phyloP scores from a whole-genome alignment of 495 filamentous ascomycete genomes.

The Darksidea phi region DNA sequence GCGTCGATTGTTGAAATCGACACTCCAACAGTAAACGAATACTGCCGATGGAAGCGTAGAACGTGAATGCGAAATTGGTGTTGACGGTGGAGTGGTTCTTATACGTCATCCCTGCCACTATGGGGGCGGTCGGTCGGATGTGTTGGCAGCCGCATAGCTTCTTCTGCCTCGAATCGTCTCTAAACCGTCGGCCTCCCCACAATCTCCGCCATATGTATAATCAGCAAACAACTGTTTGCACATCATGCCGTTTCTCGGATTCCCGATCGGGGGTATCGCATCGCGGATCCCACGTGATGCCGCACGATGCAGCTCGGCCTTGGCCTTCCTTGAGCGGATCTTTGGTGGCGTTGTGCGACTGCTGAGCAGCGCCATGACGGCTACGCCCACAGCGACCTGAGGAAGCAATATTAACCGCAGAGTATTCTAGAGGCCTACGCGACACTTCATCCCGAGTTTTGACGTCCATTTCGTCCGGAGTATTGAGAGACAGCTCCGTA shows the following conservation, averaged over 20 bases:
- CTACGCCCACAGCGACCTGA: not conserved
- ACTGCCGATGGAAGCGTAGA: too few species aligned
- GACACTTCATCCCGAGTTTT: not conserved
- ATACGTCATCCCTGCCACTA: conserved; percentile 1
- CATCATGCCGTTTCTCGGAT: not conserved
- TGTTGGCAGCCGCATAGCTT: conserved; percentile 3
- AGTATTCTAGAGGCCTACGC: not conserved
- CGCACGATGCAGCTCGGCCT: conserved; percentile 4
- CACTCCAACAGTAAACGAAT: too few species aligned
- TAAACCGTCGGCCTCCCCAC: too few species aligned
- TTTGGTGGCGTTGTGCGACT: not conserved
- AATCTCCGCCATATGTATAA: too few species aligned
- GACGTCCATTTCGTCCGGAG: not conserved
- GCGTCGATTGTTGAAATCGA: too few species aligned
- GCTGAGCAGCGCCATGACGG: not conserved
- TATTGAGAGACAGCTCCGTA: not conserved
- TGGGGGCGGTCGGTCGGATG: not conserved
- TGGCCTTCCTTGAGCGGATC: conserved; percentile 1
- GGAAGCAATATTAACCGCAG: not conserved
- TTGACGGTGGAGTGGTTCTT: not conserved
- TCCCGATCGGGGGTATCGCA: too few species aligned
- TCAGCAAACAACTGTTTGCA: not conserved
- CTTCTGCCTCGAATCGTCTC: not conserved
- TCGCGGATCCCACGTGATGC: conserved; percentile 2
- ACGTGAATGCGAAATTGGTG: not conserved